phyloP scores from a whole-genome alignment of 202 grass and related monocot species.

The Panicum hallii region DNA sequence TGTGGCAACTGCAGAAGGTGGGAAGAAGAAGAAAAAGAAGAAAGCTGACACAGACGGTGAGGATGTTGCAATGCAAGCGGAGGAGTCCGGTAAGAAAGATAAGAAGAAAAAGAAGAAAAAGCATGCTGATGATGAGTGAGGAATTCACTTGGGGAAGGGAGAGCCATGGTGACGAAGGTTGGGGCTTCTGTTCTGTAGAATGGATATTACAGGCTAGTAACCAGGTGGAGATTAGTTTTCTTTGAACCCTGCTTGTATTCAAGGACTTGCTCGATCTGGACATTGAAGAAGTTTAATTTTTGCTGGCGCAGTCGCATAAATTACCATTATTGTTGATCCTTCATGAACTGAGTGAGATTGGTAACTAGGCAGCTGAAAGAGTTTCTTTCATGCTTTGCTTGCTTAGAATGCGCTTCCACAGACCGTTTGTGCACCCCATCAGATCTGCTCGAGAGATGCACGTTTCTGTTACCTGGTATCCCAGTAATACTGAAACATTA shows the following conservation, averaged over 20 bases:
- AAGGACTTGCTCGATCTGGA: neutral
- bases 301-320: neutral
- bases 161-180: neutral
- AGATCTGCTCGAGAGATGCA: neutral
- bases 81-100: slow-evolving; percentile 56
- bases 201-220: slow-evolving; percentile 4
- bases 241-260: neutral
- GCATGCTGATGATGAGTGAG: slow-evolving; percentile 51
- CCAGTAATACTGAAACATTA: neutral
- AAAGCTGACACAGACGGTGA: slow-evolving; percentile 40
- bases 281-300: slow-evolving; percentile 11
- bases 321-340: neutral
- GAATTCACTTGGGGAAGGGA: neutral
- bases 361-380: neutral
- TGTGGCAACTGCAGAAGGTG: slow-evolving; percentile 5
- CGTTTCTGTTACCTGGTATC: neutral
- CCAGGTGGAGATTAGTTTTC: slow-evolving; percentile 22
- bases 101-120: slow-evolving; percentile 89
- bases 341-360: neutral
- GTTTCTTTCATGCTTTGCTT: neutral
- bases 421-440: neutral
- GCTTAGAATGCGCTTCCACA: neutral
- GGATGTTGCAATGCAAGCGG: slow-evolving; percentile 35
- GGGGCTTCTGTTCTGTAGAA: slow-evolving; percentile 24
- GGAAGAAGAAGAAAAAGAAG: slow-evolving; percentile 70